A percentile compares a stretch with the other conserved stretches of the same genome.
Conservation (phyloP, 192 early-diverging fungal species). For the Rhizophagus clarus region DNA sequence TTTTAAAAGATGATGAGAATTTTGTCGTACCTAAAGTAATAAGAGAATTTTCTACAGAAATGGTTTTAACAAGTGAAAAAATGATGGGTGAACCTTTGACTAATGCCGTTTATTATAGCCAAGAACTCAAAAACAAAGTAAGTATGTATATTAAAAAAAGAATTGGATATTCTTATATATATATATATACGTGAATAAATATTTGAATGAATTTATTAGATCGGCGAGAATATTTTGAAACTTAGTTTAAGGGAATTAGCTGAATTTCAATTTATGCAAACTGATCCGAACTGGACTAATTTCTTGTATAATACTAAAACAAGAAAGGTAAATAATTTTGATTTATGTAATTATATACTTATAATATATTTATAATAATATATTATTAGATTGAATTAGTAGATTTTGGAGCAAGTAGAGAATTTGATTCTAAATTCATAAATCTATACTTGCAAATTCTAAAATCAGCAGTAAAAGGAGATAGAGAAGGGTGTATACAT, state of each 20-base stretch:
- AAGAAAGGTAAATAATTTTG: slow-evolving; percentile 46
- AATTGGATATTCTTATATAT: slow-evolving; percentile 2
- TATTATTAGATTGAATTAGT: slow-evolving; percentile 70
- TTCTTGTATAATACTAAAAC: slow-evolving; percentile 81
- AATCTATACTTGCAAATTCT: slow-evolving; percentile 77
- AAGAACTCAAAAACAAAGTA: slow-evolving; percentile 61
- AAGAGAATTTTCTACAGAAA: slow-evolving; percentile 63
- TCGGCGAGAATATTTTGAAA: slow-evolving; percentile 74
- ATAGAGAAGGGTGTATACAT: slow-evolving; percentile 73
- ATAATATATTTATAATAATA: background rate
- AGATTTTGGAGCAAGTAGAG: slow-evolving; percentile 94
- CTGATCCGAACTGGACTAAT: slow-evolving; percentile 99
- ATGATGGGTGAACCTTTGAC: slow-evolving; percentile 75
- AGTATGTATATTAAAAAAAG: background rate
- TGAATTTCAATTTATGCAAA: slow-evolving; percentile 96
- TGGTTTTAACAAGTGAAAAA: slow-evolving; percentile 81
- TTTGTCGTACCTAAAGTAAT: slow-evolving; percentile 78
- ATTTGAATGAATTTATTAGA: slow-evolving; percentile 38
- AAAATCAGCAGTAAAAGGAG: slow-evolving; percentile 65
- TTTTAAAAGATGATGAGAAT: slow-evolving; percentile 61
- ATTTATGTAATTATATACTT: too few species aligned
- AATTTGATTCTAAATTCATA: slow-evolving; percentile 75
- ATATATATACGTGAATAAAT: background rate
- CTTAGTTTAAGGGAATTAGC: slow-evolving; percentile 91
- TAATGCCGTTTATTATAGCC: slow-evolving; percentile 54